A percentile compares a stretch with the other conserved stretches of the same genome.
Conservation (phyloP, 495 filamentous ascomycete species). For the Xylaria acuta region DNA sequence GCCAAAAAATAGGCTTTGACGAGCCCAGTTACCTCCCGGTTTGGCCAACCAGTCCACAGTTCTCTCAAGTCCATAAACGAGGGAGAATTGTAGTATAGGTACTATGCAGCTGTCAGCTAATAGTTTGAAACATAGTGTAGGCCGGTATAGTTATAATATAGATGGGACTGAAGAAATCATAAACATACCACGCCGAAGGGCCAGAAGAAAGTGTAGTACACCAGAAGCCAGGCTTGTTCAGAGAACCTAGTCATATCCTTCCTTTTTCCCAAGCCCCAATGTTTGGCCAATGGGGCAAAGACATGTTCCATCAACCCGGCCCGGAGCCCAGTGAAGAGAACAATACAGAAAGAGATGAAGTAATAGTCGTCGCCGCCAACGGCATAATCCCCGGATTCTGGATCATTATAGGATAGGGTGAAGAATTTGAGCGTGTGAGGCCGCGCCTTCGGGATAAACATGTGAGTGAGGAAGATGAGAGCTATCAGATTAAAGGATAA, state of each 20-base stretch:
- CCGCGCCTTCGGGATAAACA: conserved; percentile 77
- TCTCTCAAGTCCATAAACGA: conserved; percentile 79
- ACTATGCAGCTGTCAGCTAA: conserved; percentile 59
- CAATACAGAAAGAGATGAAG: conserved; percentile 78
- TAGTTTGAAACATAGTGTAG: not conserved
- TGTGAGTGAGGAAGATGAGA: conserved; percentile 77
- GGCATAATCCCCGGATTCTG: conserved; percentile 67
- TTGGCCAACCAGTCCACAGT: conserved; percentile 86
- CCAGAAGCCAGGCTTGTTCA: conserved; percentile 88
- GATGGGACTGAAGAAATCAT: not conserved
- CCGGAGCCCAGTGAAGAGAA: conserved; percentile 85
- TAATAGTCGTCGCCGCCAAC: conserved; percentile 80
- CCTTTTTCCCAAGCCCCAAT: conserved; percentile 69
- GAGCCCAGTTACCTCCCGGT: conserved; percentile 69
- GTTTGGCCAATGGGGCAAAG: conserved; percentile 73
- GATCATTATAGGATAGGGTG: conserved; percentile 80
- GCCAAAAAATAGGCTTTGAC: conserved; percentile 92
- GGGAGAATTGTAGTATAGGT: conserved; percentile 75
- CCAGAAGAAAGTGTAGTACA: conserved; percentile 84
- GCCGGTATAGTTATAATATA: not conserved
- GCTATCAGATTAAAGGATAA: conserved; percentile 79
- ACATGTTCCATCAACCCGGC: conserved; percentile 88
- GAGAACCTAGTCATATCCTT: conserved; percentile 83
- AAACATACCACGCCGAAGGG: conserved; percentile 78
- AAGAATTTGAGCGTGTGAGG: conserved; percentile 85